These are phyloP conservation scores for Cryptosporidium andersoni DNA, from an alignment of 169 alveolate genomes.

Conservation along the genomic window DNA sequence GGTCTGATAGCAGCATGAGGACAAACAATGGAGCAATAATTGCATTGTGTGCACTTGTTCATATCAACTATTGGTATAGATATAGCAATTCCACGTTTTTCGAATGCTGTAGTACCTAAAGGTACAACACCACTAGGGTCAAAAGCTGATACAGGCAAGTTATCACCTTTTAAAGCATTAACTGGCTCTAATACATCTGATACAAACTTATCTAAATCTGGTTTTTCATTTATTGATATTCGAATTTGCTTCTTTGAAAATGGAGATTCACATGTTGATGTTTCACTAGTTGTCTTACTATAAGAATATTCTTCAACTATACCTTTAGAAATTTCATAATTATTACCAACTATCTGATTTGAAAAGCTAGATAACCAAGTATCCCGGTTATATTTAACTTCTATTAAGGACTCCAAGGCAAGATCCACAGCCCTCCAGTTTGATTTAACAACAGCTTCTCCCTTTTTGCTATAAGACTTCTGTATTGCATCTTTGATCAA, in stretches of 20 bases:
- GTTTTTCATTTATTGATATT: not conserved
- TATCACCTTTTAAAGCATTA: slow-evolving; percentile 73
- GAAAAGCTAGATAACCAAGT: slow-evolving; percentile 2
- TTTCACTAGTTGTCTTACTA: no score
- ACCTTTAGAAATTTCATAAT: not conserved
- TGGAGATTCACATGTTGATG: not conserved
- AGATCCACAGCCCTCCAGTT: slow-evolving; percentile 73
- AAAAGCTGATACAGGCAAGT: slow-evolving; percentile 74
- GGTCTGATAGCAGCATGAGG: slow-evolving; percentile 80
- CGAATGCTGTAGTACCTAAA: slow-evolving; percentile 73
- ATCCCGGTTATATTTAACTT: slow-evolving; percentile 19
- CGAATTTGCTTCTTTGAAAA: not conserved
- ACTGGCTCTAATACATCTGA: slow-evolving; percentile 47
- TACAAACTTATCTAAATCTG: slow-evolving; percentile 10
- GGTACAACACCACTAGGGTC: slow-evolving; percentile 77
- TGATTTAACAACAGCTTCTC: slow-evolving; percentile 71
- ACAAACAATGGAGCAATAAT: slow-evolving; percentile 77
- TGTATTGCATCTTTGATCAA: slow-evolving; percentile 75
- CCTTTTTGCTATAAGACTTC: slow-evolving; percentile 77
- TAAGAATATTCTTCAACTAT: not conserved
- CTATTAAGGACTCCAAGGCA: slow-evolving; percentile 54
- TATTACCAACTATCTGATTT: not conserved
- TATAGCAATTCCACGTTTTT: slow-evolving; percentile 77
- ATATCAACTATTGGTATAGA: slow-evolving; percentile 78
- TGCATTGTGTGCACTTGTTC: slow-evolving; percentile 80